Base-by-base conservation (phyloP, 106 monocot genomes). In the Acanthochlamys bracteata region DNA sequence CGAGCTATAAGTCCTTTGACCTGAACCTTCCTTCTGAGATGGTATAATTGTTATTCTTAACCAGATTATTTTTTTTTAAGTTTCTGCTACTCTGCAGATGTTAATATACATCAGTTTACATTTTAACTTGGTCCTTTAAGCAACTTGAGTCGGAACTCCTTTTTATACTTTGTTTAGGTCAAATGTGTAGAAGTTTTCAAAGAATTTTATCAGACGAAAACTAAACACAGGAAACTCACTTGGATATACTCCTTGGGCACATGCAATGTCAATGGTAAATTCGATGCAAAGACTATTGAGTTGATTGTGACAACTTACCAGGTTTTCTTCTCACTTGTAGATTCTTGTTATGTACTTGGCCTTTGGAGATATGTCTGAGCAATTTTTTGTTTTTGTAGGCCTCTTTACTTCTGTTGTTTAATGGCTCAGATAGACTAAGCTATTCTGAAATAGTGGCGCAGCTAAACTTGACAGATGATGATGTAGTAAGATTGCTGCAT, bases 381-480 rank as follows among this genome's bases (percentile, higher is more conserved):
- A 10, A 20, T 1, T 22, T 55, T 10, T 55, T 22, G n/a, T 6
- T 40, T 59, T 53, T 60, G 24, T 79, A 88, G 83, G 87, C 87
- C 56, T 77, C 80, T 24, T 69, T 73, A 22, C 59, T 96, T 24
- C 77, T 96, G 68, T 62, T 96, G 12, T 96, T 96, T 42, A 96
- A 96, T 61, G 53, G 80, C n/a, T 74, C 84, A 22, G 84, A 88
- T 57, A 82, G 71, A 63, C 66, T 96, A 57, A 88, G 81, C 67
- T 96, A 90, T 39, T 75, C 83, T 24, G 95, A 96, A 63, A 96
- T 96, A 23, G 82, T 82, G 79, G 33, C 62, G 12, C 80, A 83
- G 22, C 70, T 89, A 25, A 81, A 87, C 60, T 73, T 88, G 71
- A 81, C 87, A 2, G 90, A 87, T 42, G 84, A 89, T 40, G 95